Evolutionary conservation across 192 early-diverging fungal genomes (phyloP).

Genomic region (Coemansia sp.): DNA sequence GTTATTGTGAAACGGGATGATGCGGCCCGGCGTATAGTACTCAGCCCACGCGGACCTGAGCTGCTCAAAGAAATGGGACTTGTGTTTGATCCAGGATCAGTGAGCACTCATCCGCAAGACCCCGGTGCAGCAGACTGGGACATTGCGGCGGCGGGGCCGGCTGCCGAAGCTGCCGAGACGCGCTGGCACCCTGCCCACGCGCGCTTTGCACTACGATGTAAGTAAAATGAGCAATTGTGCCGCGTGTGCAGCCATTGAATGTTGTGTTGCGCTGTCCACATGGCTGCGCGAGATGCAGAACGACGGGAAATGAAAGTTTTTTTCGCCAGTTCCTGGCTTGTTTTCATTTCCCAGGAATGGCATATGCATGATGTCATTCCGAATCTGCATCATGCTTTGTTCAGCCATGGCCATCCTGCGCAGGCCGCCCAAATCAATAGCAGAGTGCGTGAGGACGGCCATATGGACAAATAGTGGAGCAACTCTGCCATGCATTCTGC

Average conservation of each 20-base stretch:
- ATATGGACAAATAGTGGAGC: slow-evolving; percentile 5
- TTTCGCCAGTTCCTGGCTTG: background rate
- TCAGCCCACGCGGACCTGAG: slow-evolving; percentile 43
- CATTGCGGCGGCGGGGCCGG: slow-evolving; percentile 4
- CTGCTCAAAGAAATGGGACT: slow-evolving; percentile 32
- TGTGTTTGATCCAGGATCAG: slow-evolving; percentile 19
- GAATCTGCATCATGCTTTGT: slow-evolving; percentile 10
- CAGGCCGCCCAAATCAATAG: slow-evolving; percentile 5
- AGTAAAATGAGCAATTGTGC: slow-evolving; percentile 17
- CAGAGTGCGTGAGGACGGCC: background rate
- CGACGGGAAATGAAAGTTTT: background rate
- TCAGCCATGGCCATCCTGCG: background rate
- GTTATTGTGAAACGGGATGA: slow-evolving; percentile 52
- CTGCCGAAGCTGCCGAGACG: slow-evolving; percentile 25
- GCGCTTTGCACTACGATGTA: slow-evolving; percentile 53
- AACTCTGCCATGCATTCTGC: background rate
- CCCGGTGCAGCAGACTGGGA: slow-evolving; percentile 2
- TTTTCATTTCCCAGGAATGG: slow-evolving; percentile 8
- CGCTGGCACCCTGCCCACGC: slow-evolving; percentile 53
- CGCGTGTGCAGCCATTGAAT: background rate
- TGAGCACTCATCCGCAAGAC: slow-evolving; percentile 14
- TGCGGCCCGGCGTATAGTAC: slow-evolving; percentile 25
- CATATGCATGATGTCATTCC: slow-evolving; percentile 19
- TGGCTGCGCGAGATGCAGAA: background rate
- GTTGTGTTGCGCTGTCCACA: background rate